A percentile compares a stretch with the other conserved stretches of the same genome.
Conservation (phyloP, 495 filamentous ascomycete species). For the Annulohypoxylon nitens region DNA sequence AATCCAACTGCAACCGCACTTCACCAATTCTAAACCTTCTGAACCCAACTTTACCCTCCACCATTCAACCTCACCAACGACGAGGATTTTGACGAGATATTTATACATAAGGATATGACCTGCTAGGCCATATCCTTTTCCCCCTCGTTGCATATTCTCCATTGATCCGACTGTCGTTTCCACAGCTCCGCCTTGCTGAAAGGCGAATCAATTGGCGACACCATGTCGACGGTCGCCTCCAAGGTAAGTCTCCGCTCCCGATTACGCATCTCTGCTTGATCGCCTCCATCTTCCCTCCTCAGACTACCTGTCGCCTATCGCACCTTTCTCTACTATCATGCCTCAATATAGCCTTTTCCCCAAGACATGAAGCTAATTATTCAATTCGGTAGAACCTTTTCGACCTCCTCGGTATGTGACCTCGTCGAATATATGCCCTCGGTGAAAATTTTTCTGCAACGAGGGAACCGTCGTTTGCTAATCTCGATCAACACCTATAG, state of each 20-base stretch:
- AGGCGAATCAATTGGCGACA: slow-evolving; percentile 64
- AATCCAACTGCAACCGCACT: slow-evolving; percentile 8
- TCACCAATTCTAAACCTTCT: slow-evolving; percentile 19
- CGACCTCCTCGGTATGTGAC: slow-evolving; percentile 84
- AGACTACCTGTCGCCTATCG: slow-evolving; percentile 5
- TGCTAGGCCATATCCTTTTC: slow-evolving; percentile 52
- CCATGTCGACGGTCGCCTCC: slow-evolving; percentile 71
- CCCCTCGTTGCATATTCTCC: slow-evolving; percentile 46
- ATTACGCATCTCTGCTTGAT: slow-evolving; percentile 12
- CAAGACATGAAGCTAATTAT: slow-evolving; percentile 49
- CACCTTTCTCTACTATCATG: background rate
- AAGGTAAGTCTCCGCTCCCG: slow-evolving; percentile 62
- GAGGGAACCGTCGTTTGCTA: slow-evolving; percentile 45
- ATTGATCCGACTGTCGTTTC: slow-evolving; percentile 51
- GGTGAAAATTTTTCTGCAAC: slow-evolving; percentile 47
- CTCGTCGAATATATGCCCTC: slow-evolving; percentile 44
- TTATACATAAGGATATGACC: slow-evolving; percentile 49
- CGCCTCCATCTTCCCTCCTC: slow-evolving; percentile 11
- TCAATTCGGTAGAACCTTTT: slow-evolving; percentile 75
- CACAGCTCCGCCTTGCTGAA: slow-evolving; percentile 60
- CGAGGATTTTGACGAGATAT: slow-evolving; percentile 33
- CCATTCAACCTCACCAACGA: slow-evolving; percentile 25
- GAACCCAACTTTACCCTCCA: slow-evolving; percentile 24
- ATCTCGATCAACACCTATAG: slow-evolving; percentile 58
- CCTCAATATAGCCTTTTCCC: slow-evolving; percentile 23